Base-by-base conservation (phyloP, 73 alveolate genomes). In the Paramecium caudatum region DNA sequence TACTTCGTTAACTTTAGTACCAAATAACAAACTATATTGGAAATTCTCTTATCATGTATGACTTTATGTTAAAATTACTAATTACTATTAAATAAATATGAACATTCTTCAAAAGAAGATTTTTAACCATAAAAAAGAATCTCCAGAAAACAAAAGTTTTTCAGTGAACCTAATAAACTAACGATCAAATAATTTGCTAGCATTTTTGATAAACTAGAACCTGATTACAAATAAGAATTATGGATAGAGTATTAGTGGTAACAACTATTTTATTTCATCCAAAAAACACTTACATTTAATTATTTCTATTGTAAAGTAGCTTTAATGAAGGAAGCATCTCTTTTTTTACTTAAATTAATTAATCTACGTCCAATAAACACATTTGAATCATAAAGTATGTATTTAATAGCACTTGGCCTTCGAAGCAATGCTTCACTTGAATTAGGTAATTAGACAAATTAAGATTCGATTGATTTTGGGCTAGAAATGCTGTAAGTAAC, bases 131-230 rank as follows among this genome's bases (percentile, higher is more conserved):
- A 55, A 23, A 55, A 55, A 21, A 9, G 30, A 23, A 55, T 55
- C 23, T 55, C 80, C 0, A 55, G 80, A 55, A 55, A 55, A 55
- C 45, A 19, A 2, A 55, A 55, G n/a, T 55, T 55, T 23, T 55
- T 55, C 46, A 55, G 30, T 55, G 80, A 55, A 21, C 80, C 80
- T 27, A 55, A 55, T 23, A 55, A 55, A 55, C 13, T 55, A 55
- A 55, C 80, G 13, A 23, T 55, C 8, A 55, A 55, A 55, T 55
- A 55, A 55, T 55, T 55, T 55, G 80, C 80, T 10, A 55, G 30
- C n/a, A 1, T 5, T 2, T 55, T 1, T 55, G 80, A 55, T 55
- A 55, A 55, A 55, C 17, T 55, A 23, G 80, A 55, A 55, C 80
- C 80, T 10, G 80, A 55, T 10, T 9, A 5, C 0, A 55, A 55